Evolutionary conservation across 2,329 filamentous ascomycete genomes (phyloP), one percentile per base, ranked within the genome.

Genomic region (Pseudogymnoascus sp.): DNA sequence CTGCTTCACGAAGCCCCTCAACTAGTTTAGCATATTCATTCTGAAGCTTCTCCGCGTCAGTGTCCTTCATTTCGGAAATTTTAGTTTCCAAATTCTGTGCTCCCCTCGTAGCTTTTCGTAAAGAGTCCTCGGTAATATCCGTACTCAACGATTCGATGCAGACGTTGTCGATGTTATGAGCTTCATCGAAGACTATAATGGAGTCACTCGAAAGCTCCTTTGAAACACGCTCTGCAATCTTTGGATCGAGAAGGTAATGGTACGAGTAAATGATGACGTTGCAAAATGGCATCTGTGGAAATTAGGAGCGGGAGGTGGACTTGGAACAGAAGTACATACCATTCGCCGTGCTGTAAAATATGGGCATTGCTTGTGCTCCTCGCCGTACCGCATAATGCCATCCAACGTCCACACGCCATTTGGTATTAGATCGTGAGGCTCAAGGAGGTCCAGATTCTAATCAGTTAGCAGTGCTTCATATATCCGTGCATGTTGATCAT

Each of bases 201-300:
- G 92, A 97, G 73, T 99, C 95, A 69, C 97, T 97, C 0, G 94
- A 97, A 9, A 99, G 84, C 70, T 99, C 94, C 73, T 89, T 92
- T 0, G 94, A 97, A 1, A 97, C 92, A 62, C 93, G 76, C 72
- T 97, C 93, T 11, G 94, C 94, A 69, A 99, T 99, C 73, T 99
- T 99, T 2, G 94, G 94, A 70, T 99, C 95, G 14, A 99, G 84
- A 2, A 99, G 84, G 71, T 99, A 99, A 74, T 99, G 94, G 72
- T 99, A 99, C 0, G 94, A 99, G 77, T 99, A 99, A 67, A 99
- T 99, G 70, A 99, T 97, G 71, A 99, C 92, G 73, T 99, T 97
- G 81, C 94, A 99, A 72, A 92, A 97, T 70, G 94, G 88, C 93
- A 99, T 97, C 88, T 92, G 12, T 33, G 7, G 33, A 28, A 38